These are phyloP conservation scores for Lanmaoa rubissima DNA, from an alignment of 768 basidiomycete genomes.

Conservation along the genomic window DNA sequence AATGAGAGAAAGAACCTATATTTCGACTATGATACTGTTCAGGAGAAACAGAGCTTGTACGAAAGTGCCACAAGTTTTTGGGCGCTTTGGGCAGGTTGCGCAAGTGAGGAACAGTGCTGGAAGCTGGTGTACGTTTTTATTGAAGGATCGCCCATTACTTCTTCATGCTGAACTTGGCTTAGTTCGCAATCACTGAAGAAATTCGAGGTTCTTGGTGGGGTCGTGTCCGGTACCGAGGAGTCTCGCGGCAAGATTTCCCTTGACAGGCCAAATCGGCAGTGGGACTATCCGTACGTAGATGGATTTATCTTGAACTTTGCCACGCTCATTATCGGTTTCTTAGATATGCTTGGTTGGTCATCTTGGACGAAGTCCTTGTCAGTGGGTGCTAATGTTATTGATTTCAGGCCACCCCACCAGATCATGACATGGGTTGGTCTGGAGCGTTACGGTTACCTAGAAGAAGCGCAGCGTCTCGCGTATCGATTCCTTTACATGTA, in stretches of 20 bases:
- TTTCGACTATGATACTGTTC: conserved; percentile 94
- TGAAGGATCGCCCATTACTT: not conserved
- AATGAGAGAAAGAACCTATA: conserved; percentile 93
- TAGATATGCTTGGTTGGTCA: conserved; percentile 66
- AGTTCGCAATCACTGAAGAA: conserved; percentile 87
- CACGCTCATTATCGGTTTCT: conserved; percentile 5
- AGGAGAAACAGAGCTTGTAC: conserved; percentile 89
- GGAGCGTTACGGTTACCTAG: conserved; percentile 92
- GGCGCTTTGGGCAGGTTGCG: conserved; percentile 97
- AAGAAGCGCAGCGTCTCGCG: conserved; percentile 89
- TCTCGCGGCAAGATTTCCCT: conserved; percentile 94
- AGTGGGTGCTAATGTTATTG: conserved; percentile 10
- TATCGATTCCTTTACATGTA: conserved; percentile 99
- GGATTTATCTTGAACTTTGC: conserved; percentile 5
- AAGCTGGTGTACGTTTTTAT: conserved; percentile 74
- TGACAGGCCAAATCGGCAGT: conserved; percentile 96
- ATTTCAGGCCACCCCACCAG: conserved; percentile 85
- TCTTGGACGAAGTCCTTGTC: not conserved
- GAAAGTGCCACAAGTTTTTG: conserved; percentile 97
- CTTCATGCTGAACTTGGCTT: conserved; percentile 19
- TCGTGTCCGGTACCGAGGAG: conserved; percentile 96
- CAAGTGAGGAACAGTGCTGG: conserved; percentile 93
- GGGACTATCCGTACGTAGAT: conserved; percentile 88
- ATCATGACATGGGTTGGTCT: conserved; percentile 99
- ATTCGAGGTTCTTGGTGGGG: conserved; percentile 93